Evolutionary conservation across 2,329 filamentous ascomycete species (phyloP).

Genomic region (Parastagonospora nodorum): DNA sequence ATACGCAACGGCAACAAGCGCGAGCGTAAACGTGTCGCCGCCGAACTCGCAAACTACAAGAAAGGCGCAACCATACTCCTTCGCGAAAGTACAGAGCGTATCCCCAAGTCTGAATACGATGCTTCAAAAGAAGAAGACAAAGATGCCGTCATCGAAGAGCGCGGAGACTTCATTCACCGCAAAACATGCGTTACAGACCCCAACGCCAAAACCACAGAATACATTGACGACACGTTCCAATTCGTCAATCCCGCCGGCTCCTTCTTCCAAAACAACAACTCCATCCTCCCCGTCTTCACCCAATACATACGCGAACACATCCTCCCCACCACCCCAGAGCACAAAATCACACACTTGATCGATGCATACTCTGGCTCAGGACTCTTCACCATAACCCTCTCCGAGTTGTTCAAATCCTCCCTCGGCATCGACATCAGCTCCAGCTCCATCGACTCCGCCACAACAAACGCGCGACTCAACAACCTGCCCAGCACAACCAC

Average conservation of each 20-base stretch:
- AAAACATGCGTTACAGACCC: constrained; percentile 90
- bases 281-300: constrained; percentile 86
- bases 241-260: constrained; percentile 91
- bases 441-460: constrained; percentile 77
- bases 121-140: constrained; percentile 33
- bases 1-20: constrained; percentile 78
- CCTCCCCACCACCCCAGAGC: constrained; percentile 54
- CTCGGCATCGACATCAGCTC: constrained; percentile 89
- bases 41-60: constrained; percentile 72
- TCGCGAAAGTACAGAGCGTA: constrained; percentile 79
- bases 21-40: constrained; percentile 76
- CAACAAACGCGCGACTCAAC: constrained; percentile 79
- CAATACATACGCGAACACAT: constrained; percentile 83
- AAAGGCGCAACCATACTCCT: constrained; percentile 87
- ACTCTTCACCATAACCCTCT: constrained; percentile 94
- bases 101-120: constrained; percentile 53
- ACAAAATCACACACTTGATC: constrained; percentile 78
- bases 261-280: constrained; percentile 99
- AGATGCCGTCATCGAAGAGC: constrained; percentile 58
- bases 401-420: constrained; percentile 76
- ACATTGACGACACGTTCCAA: constrained; percentile 74
- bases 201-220: constrained; percentile 83
- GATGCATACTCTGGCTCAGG: constrained; percentile 98
- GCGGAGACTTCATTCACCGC: constrained; percentile 69
- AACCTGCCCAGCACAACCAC: constrained; percentile 69